Evolutionary conservation across 2,329 filamentous ascomycete species (phyloP).

Genomic region (Fusarium napiforme): DNA sequence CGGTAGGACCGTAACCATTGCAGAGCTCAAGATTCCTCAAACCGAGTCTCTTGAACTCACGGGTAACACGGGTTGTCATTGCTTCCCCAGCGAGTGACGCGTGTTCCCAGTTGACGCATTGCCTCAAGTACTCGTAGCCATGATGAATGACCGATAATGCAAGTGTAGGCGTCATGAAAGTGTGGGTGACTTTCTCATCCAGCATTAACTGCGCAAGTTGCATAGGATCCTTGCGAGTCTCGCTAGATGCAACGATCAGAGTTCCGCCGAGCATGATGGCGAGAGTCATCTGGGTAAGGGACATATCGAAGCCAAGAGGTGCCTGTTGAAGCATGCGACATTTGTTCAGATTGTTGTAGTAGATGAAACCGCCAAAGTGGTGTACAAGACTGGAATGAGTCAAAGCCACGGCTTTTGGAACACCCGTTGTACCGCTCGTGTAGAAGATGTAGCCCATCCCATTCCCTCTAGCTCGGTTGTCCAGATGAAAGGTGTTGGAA

Average conservation of each 20-base stretch:
- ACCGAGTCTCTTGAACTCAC: neutral
- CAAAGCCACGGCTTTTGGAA: neutral
- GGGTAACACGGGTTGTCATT: neutral
- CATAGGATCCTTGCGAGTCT: constrained; percentile 2
- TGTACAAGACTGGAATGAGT: neutral
- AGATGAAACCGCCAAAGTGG: neutral
- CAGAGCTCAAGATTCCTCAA: neutral
- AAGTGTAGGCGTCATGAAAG: constrained; percentile 7
- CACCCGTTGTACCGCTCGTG: constrained; percentile 1
- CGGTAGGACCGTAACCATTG: neutral
- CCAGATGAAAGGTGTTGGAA: neutral
- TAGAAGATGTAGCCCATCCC: constrained; percentile 3
- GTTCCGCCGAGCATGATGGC: neutral
- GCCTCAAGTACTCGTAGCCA: neutral
- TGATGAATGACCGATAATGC: neutral
- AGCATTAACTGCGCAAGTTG: constrained; percentile 5
- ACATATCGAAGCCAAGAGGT: constrained; percentile 7
- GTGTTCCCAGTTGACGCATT: neutral
- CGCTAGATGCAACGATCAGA: neutral
- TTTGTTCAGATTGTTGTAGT: neutral
- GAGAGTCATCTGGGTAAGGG: constrained; percentile 3
- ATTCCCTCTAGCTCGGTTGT: neutral
- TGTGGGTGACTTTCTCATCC: neutral
- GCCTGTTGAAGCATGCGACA: neutral
- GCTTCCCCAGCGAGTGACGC: neutral